A percentile compares a stretch with the other conserved stretches of the same genome.
Conservation (phyloP, 2,329 filamentous ascomycete genomes). For the Didymella segeticola region DNA sequence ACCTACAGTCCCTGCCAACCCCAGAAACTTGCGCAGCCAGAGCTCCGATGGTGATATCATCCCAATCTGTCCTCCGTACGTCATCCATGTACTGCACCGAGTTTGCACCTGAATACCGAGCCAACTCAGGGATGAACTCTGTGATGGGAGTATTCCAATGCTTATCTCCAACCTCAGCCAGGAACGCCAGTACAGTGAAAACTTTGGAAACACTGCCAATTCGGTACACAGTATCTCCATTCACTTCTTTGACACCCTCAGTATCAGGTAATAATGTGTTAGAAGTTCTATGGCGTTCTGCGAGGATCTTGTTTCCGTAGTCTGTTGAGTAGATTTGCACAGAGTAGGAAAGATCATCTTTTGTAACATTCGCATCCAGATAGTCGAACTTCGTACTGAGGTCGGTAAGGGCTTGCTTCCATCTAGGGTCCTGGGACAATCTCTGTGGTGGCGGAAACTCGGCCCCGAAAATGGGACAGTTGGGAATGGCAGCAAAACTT, state of each 20-base stretch:
- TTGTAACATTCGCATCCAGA: slow-evolving; percentile 27
- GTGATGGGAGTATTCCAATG: slow-evolving; percentile 48
- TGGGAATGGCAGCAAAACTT: slow-evolving; percentile 23
- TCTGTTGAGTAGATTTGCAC: slow-evolving; percentile 35
- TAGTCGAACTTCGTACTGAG: slow-evolving; percentile 29
- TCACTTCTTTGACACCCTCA: slow-evolving; percentile 27
- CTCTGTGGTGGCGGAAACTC: slow-evolving; percentile 33
- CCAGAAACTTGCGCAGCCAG: slow-evolving; percentile 47
- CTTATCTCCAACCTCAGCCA: slow-evolving; percentile 43
- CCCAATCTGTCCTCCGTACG: slow-evolving; percentile 40
- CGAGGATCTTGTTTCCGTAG: slow-evolving; percentile 23
- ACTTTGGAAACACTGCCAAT: slow-evolving; percentile 53
- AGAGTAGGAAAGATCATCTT: slow-evolving; percentile 30
- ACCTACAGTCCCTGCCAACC: slow-evolving; percentile 37
- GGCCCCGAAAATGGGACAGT: slow-evolving; percentile 32
- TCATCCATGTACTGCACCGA: slow-evolving; percentile 24
- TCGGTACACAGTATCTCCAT: slow-evolving; percentile 53
- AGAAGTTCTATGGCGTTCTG: slow-evolving; percentile 30
- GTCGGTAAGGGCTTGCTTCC: slow-evolving; percentile 28
- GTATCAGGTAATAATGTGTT: slow-evolving; percentile 24
- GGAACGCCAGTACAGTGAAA: slow-evolving; percentile 49
- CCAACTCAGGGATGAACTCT: slow-evolving; percentile 36
- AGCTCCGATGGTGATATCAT: slow-evolving; percentile 43
- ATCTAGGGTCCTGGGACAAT: slow-evolving; percentile 27
- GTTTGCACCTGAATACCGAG: slow-evolving; percentile 6